phyloP scores from a whole-genome alignment of 169 alveolate genomes.

The Amoebophrya sp. region DNA sequence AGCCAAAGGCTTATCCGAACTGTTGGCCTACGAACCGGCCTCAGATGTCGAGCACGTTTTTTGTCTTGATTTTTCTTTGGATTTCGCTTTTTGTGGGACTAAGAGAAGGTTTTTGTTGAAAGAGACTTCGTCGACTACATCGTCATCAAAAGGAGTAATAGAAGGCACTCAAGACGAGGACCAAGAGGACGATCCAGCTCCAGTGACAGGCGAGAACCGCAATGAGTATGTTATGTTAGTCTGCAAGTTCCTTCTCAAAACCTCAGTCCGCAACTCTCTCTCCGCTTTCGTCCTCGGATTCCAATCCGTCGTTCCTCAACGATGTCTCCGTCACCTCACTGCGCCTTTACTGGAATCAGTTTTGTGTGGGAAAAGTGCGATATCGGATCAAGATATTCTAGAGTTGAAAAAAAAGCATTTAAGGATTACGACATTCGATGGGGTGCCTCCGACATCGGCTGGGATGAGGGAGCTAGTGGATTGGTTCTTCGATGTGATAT shows the following conservation, averaged over 20 bases:
- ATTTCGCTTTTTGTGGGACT: not conserved
- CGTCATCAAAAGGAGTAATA: too few relatives aligned
- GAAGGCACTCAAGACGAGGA: not conserved
- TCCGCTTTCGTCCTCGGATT: not conserved
- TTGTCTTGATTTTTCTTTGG: not conserved
- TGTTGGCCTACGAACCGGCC: not conserved
- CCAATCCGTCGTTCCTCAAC: not conserved
- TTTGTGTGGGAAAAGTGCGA: not conserved
- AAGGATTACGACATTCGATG: not conserved
- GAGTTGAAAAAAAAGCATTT: not conserved
- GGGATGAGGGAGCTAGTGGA: not conserved
- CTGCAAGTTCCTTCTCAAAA: not conserved
- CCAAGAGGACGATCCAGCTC: not conserved
- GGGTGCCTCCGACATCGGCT: not conserved
- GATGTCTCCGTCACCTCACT: not conserved
- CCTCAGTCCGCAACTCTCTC: not conserved
- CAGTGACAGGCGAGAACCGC: slow-evolving; percentile 14
- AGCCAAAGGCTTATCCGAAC: not conserved
- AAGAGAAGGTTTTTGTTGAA: not conserved
- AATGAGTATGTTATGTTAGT: not conserved
- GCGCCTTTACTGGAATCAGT: not conserved
- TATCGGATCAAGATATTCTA: not conserved
- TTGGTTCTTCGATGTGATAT: not conserved
- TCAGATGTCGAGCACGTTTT: not conserved
- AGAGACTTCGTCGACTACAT: not conserved